Evolutionary conservation across 2,329 filamentous ascomycete species (phyloP), one percentile per base, ranked within the genome.

Genomic region (Aureobasidium sp.): DNA sequence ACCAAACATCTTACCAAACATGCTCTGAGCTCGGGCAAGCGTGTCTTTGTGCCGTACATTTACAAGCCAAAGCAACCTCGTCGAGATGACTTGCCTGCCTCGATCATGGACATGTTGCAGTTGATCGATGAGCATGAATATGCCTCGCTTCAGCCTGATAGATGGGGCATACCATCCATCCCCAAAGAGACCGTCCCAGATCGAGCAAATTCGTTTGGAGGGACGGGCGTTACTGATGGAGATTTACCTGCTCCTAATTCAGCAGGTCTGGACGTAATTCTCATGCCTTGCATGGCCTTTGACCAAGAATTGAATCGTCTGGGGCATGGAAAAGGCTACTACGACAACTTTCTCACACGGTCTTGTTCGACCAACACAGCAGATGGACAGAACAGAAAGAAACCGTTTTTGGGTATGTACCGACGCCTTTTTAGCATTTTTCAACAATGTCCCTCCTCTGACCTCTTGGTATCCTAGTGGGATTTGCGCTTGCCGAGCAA

Each of bases 281-380:
- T 99, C 31, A 84, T 97, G 80, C 94, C 94, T 0, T 94, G 92
- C 14, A 89, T 99, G 70, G 93, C 91, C 3, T 99, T 99, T 75
- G 92, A 97, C 73, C 79, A 79, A 3, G 78, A 77, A 14, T 82
- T 94, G 64, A 84, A 87, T 67, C 84, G 94, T 68, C 82, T 97
- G 22, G 94, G 94, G 44, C 94, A 99, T 75, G 94, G 94, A 62
- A 96, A 91, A 75, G 94, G 94, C 36, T 99, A 96, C 77, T 99
- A 99, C 79, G 94, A 99, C 78, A 89, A 87, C 74, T 99, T 96
- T 75, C 77, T 99, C 71, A 84, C 87, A 70, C 85, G 87, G 68
- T 96, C 92, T 82, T 74, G 68, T 68, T 69, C 49, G 58, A 64
- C 51, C 59, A 27, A 51, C 15, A 57, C 34, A 51, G 64, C 69